Base-by-base conservation (phyloP, 805 yeast genomes). In the Suhomyces xylopsoci region DNA sequence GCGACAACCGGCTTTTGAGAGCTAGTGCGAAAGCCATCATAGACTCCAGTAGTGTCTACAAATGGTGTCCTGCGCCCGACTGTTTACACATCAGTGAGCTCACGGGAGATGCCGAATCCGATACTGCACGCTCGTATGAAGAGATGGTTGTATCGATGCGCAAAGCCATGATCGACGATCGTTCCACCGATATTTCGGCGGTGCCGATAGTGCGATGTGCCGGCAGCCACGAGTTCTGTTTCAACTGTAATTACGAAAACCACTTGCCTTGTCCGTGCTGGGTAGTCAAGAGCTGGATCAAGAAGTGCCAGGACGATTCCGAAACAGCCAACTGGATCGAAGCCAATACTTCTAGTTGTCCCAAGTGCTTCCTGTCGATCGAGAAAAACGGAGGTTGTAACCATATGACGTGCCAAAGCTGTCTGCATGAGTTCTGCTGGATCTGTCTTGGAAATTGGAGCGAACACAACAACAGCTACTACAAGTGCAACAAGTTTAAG, bases 351-450 rank as follows among this genome's bases (percentile, higher is more conserved):
- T 86, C 90, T 59, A 81, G 81, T 45, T 94, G 99, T 67, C 96
- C 97, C 0, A 81, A 82, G 62, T 94, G 99, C 72, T 72, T 73
- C 8, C 74, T 90, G 1, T 74, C 83, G 26, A 94, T 93, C 56
- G 97, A 94, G 65, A 91, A 93, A 62, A 88, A 88, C 64, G 98
- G 97, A 20, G 99, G 99, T 0, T 94, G 99, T 71, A 93, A 93
- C 69, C 99, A 94, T 70, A 93, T 94, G 97, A 80, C 84, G 1
- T 94, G 99, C 67, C 75, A 81, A 3, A 85, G 83, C 53, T 94
- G 99, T 67, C 64, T 67, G 10, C 70, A 81, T 65, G 89, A 92
- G 65, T 94, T 91, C 64, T 94, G 99, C 68, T 94, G 99, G 99
- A 83, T 92, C 40, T 94, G 99, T 68, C 66, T 82, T 55, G 85